Conservation (phyloP, 768 basidiomycete species). For the Calvatia gigantea region DNA sequence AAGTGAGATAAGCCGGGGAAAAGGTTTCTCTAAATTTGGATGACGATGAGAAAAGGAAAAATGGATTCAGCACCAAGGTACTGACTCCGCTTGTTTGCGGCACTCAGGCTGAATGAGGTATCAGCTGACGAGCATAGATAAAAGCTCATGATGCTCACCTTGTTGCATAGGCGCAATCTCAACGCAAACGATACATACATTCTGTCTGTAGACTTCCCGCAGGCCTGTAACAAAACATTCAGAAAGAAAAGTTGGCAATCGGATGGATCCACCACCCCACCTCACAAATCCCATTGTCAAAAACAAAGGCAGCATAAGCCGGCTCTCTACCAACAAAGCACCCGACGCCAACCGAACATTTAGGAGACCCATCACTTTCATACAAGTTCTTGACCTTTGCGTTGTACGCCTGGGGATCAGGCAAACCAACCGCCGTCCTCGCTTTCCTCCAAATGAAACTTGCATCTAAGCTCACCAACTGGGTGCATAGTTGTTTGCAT, state of each 20-base stretch:
- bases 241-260: not conserved
- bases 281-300: constrained; percentile 54
- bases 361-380: not conserved
- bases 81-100: not conserved
- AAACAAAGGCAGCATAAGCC: constrained; percentile 62
- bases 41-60: too few species aligned
- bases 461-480: constrained; percentile 8
- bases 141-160: constrained; percentile 17
- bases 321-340: constrained; percentile 38
- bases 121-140: not conserved
- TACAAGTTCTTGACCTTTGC: not conserved
- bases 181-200: constrained; percentile 48
- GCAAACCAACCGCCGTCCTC: constrained; percentile 13
- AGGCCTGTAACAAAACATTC: constrained; percentile 27
- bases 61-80: too few species aligned
- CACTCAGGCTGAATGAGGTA: not conserved
- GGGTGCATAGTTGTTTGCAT: constrained; percentile 1
- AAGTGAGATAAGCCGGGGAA: too few species aligned
- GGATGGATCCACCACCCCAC: constrained; percentile 27
- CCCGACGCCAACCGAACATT: not conserved
- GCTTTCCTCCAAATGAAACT: constrained; percentile 11
- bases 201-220: constrained; percentile 30
- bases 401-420: constrained; percentile 17
- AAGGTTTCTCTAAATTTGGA: too few species aligned
- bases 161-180: constrained; percentile 41